phyloP scores from a whole-genome alignment of 768 basidiomycete species.

The Pleurotus platypus region DNA sequence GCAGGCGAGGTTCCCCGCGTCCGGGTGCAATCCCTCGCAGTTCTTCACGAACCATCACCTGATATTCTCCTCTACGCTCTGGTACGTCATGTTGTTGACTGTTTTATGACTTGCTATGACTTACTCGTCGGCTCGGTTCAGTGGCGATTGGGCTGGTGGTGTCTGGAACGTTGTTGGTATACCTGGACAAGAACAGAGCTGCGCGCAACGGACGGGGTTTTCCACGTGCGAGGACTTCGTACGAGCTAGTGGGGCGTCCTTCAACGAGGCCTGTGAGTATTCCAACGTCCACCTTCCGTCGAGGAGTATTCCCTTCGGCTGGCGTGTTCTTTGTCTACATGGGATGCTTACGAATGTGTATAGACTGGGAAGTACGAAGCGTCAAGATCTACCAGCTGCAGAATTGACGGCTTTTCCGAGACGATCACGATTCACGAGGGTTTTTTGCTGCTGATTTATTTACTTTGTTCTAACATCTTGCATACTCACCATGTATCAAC shows the following conservation, averaged over 20 bases:
- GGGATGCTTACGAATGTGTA: slow-evolving; percentile 2
- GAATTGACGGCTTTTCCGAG: background rate
- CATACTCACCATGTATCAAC: too few relatives aligned
- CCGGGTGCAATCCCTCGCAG: slow-evolving; percentile 67
- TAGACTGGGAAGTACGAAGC: slow-evolving; percentile 82
- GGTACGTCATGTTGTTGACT: too few relatives aligned
- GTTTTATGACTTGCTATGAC: too few relatives aligned
- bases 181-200: slow-evolving; percentile 85
- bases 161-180: slow-evolving; percentile 71
- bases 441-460: too few relatives aligned
- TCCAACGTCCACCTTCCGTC: background rate
- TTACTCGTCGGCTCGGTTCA: too few relatives aligned
- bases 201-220: slow-evolving; percentile 78
- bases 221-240: slow-evolving; percentile 80
- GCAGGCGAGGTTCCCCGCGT: slow-evolving; percentile 76
- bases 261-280: slow-evolving; percentile 79
- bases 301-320: too few relatives aligned
- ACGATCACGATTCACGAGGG: too few relatives aligned
- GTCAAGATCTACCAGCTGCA: slow-evolving; percentile 65
- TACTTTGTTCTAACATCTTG: too few relatives aligned
- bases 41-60: slow-evolving; percentile 75
- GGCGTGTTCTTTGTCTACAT: too few relatives aligned
- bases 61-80: slow-evolving; percentile 85
- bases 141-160: slow-evolving; percentile 86
- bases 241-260: slow-evolving; percentile 64